These are phyloP conservation scores for Bryoglossum gracile DNA, from an alignment of 495 filamentous ascomycete species.

Conservation along the genomic window DNA sequence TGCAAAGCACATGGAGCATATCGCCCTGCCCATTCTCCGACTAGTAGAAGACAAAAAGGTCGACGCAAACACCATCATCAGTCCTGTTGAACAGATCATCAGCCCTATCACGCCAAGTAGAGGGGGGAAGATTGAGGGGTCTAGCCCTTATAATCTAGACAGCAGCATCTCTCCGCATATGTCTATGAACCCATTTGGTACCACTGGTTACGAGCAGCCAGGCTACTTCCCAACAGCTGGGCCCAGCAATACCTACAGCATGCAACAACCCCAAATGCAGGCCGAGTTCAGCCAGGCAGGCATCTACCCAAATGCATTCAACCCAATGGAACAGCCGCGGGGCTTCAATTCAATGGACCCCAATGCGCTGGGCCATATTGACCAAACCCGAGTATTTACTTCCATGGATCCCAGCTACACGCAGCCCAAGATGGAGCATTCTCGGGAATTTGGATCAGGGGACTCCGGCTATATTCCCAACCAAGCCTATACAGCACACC, in stretches of 20 bases:
- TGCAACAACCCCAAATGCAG: slow-evolving; percentile 10
- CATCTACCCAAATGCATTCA: slow-evolving; percentile 15
- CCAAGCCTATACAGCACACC: slow-evolving; percentile 11
- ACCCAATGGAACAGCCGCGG: slow-evolving; percentile 14
- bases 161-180: slow-evolving; percentile 18
- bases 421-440: slow-evolving; percentile 14
- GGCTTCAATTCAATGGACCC: slow-evolving; percentile 14
- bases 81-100: slow-evolving; percentile 48
- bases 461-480: slow-evolving; percentile 10
- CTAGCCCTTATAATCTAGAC: slow-evolving; percentile 20
- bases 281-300: background rate
- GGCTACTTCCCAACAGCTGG: slow-evolving; percentile 8
- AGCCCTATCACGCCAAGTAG: slow-evolving; percentile 20
- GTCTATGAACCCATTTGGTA: slow-evolving; percentile 11
- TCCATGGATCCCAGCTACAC: slow-evolving; percentile 10
- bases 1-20: slow-evolving; percentile 94
- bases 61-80: slow-evolving; percentile 54
- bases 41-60: slow-evolving; percentile 58
- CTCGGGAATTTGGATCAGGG: slow-evolving; percentile 11
- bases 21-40: slow-evolving; percentile 76
- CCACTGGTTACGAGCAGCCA: slow-evolving; percentile 9
- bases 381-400: slow-evolving; percentile 8
- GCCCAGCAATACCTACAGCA: slow-evolving; percentile 6
- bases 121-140: slow-evolving; percentile 15
- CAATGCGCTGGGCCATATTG: slow-evolving; percentile 9